Percentiles rank a stretch among this genome's conserved stretches.
phyloP scores from a whole-genome alignment of 768 basidiomycete species.

The Hirschioporus abietinus region DNA sequence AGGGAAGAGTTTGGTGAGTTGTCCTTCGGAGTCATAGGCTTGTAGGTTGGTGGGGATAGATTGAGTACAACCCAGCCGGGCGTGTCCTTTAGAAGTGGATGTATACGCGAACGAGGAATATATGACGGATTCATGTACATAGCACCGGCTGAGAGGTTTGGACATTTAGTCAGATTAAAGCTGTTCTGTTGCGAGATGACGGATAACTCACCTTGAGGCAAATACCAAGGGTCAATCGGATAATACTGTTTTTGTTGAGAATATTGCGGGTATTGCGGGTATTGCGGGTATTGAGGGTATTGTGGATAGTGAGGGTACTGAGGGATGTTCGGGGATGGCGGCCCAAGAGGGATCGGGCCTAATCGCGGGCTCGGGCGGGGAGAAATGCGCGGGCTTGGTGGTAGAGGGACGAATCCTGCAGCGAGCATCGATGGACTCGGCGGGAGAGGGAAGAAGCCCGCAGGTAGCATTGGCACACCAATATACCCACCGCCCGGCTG shows the following conservation, averaged over 20 bases:
- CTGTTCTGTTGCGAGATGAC: not conserved
- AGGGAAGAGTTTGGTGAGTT: not conserved
- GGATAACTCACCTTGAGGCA: not conserved
- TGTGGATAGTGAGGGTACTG: constrained; percentile 1
- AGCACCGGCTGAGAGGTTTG: not conserved
- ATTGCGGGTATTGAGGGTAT: not conserved
- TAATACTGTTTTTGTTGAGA: not conserved
- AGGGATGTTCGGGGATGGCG: not conserved
- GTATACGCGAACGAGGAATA: not conserved
- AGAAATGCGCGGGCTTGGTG: not conserved
- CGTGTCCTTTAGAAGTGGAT: not conserved
- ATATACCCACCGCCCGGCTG: not conserved
- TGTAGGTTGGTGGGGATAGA: not conserved
- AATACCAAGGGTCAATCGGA: not conserved
- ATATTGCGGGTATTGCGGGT: not conserved
- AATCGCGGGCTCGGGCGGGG: not conserved
- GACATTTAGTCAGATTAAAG: not conserved
- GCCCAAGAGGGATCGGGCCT: not conserved
- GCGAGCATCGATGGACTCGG: constrained; percentile 1
- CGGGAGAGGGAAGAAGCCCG: constrained; percentile 2
- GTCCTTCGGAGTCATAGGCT: not conserved
- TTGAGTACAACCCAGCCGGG: not conserved
- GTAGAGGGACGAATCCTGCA: not conserved
- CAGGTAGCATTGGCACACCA: not conserved
- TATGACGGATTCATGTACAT: not conserved